Evolutionary conservation across 1,284 basidiomycete genomes (phyloP), one percentile per base, ranked within the genome.

Genomic region (Inonotus obliquus): DNA sequence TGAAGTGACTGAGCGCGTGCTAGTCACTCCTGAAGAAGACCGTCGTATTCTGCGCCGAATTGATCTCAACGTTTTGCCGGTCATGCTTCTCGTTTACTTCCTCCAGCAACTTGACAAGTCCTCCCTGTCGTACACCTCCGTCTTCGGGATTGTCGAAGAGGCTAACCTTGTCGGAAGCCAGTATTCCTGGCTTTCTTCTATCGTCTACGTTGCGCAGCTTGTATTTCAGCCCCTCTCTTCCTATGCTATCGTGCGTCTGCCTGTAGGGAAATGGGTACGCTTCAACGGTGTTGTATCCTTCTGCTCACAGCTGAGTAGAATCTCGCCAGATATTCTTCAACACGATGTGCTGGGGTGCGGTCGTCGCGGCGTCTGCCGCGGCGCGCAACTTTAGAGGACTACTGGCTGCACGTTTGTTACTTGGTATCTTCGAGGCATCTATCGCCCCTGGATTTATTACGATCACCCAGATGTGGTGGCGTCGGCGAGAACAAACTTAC

Each of bases 341-440:
- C 29, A 6, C 17, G 27, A 17, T 35, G 1, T 49, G 48, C 21
- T 51, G 57, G 49, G 13, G 62, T 19, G 58, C 62, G 21, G 45
- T 41, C 4, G 41, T 21, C 57, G 58, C 39, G 71, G 41, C 41
- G 17, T 44, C 41, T n/a, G 2, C 41, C 19, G 41, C 41, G n/a
- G 41, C 41, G 17, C 17, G 41, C 17, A n/a, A 44, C 41, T 44
- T 44, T 17, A 17, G 17, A 14, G 41, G 41, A 6, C 17, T 44
- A n/a, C 19, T 44, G 11, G 19, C 41, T 7, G 41, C 41, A 21
- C 41, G 78, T 1, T 78, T 78, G 61, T 75, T 79, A 66, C 70
- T 79, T 41, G 78, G 78, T 11, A 67, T 79, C 1, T 77, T 79
- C 62, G 77, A 79, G 62, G 78, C 77, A 52, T 76, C 76, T 5